Percentiles rank a stretch among this genome's conserved stretches.
Conservation (phyloP, 2,329 filamentous ascomycete species). For the Microsporum ferrugineum region DNA sequence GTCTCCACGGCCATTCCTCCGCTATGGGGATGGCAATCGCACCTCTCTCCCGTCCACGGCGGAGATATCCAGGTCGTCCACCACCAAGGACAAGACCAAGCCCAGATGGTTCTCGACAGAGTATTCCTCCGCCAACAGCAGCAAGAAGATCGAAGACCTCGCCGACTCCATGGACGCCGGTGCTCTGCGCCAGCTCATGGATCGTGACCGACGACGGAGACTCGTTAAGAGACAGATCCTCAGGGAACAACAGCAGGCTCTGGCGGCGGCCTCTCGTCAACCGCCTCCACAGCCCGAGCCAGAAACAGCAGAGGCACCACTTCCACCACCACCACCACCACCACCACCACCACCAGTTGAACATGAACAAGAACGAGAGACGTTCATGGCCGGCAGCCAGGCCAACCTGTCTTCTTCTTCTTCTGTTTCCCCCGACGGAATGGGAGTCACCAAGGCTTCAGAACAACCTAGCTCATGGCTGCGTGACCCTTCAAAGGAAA, state of each 20-base stretch:
- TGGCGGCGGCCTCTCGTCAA: background rate
- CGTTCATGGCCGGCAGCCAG: background rate
- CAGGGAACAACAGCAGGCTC: background rate
- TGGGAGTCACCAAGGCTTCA: background rate
- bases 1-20: slow-evolving; percentile 72
- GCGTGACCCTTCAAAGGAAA: slow-evolving; percentile 25
- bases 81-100: slow-evolving; percentile 42
- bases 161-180: slow-evolving; percentile 78
- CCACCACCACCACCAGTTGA: background rate
- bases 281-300: too few species aligned
- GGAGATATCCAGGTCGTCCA: slow-evolving; percentile 39
- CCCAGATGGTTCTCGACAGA: slow-evolving; percentile 27
- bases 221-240: slow-evolving; percentile 29
- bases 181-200: slow-evolving; percentile 77
- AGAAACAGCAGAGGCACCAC: too few species aligned
- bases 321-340: too few species aligned
- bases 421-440: background rate
- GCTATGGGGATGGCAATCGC: slow-evolving; percentile 56
- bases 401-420: background rate
- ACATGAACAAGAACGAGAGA: background rate
- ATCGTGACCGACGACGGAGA: slow-evolving; percentile 62
- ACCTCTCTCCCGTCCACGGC: slow-evolving; percentile 36
- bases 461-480: slow-evolving; percentile 22
- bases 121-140: slow-evolving; percentile 45
- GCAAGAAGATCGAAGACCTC: slow-evolving; percentile 53